Percentiles rank a stretch among this genome's conserved stretches.
Conservation (phyloP, 805 yeast species). For the Myxozyma geophila region DNA sequence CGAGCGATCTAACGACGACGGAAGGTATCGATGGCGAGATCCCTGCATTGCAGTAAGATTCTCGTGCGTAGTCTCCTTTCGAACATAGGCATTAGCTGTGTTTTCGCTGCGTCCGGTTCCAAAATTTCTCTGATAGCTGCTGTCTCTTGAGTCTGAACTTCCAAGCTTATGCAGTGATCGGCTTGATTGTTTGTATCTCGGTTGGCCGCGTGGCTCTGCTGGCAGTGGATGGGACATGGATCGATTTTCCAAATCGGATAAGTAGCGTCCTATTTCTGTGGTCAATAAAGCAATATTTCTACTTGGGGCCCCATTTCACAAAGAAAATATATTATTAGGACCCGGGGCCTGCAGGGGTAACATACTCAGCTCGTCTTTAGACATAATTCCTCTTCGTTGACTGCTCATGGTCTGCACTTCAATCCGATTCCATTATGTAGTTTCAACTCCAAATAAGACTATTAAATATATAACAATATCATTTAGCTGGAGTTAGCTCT, state of each 20-base stretch:
- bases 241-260: conserved; percentile 24
- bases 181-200: background rate
- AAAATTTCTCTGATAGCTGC: conserved; percentile 5
- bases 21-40: background rate
- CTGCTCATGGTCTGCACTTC: conserved; percentile 9
- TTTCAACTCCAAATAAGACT: background rate
- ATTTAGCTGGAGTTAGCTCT: too few species aligned
- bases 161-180: background rate
- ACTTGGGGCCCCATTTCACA: background rate
- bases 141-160: background rate
- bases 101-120: conserved; percentile 19
- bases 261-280: conserved; percentile 16
- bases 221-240: conserved; percentile 6
- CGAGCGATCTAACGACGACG: background rate
- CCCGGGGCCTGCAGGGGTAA: background rate
- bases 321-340: background rate
- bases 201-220: background rate
- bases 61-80: background rate
- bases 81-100: background rate
- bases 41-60: background rate
- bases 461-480: too few species aligned
- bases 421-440: background rate
- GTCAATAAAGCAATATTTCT: background rate
- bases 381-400: conserved; percentile 18
- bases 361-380: conserved; percentile 32